A percentile compares a stretch with the other conserved stretches of the same genome.
phyloP scores from a whole-genome alignment of 179 eudicot species.

The Actinidia polygama region DNA sequence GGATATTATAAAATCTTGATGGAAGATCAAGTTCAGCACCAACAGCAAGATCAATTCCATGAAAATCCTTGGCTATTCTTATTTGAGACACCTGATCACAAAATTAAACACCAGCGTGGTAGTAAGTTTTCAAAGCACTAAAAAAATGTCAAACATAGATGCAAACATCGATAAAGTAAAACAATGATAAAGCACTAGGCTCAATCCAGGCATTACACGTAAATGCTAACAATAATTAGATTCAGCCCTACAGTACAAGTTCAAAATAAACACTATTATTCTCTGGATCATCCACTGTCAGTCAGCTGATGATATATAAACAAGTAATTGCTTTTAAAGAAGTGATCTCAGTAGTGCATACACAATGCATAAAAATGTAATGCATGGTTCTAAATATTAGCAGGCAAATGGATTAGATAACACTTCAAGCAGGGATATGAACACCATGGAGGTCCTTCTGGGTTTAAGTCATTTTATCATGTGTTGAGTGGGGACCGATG shows the following conservation, averaged over 20 bases:
- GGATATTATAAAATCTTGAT: conserved; percentile 52
- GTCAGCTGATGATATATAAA: not conserved
- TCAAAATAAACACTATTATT: not conserved
- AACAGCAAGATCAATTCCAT: conserved; percentile 56
- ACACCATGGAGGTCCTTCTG: no score
- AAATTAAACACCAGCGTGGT: not conserved
- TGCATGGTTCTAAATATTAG: not conserved
- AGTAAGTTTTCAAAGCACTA: not conserved
- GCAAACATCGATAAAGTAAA: not conserved
- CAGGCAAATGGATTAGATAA: no score
- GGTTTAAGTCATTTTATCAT: no score
- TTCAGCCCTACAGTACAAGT: not conserved
- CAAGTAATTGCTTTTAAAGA: not conserved
- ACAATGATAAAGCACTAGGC: not conserved
- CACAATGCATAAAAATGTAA: not conserved
- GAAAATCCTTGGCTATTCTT: conserved; percentile 52
- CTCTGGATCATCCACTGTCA: not conserved
- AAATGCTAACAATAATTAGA: not conserved
- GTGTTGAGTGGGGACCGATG: no score
- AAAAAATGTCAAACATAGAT: not conserved
- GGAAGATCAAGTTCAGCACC: conserved; percentile 72
- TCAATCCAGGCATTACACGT: not conserved
- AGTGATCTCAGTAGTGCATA: not conserved
- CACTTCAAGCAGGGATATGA: no score
- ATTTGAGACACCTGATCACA: conserved; percentile 71